Base-by-base conservation (phyloP, 1,284 basidiomycete genomes). In the Pseudozyma hubeiensis region DNA sequence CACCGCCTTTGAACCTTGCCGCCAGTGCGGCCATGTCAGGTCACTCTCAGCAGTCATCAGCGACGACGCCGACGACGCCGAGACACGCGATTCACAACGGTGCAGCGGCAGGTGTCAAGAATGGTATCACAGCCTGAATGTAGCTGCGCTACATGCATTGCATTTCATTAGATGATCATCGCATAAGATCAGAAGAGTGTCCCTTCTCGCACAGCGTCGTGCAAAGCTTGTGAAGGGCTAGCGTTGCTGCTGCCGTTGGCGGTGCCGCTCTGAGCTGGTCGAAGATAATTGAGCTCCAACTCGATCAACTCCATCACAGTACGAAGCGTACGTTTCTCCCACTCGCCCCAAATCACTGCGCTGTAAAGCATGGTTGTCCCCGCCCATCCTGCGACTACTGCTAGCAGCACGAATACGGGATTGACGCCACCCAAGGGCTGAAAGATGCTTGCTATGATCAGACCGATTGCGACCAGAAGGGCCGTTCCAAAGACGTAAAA, bases 291-390 rank as follows among this genome's bases (percentile, higher is more conserved):
- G 30, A 74, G 52, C 35, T 75, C 72, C 8, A 70, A 14, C 24
- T 82, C 67, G 51, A 81, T 75, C 44, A 53, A 51, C 46, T 78
- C 79, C 33, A 82, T 70, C 5, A 75, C 45, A 3, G 75, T 75
- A 0, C 77, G 61, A 1, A 81, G 50, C 3, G 78, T 62, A 78
- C 81, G 74, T 53, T 82, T 81, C 37, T 82, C 78, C 82, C 82
- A 84, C 37, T 84, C 81, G 14, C 76, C 76, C 79, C 81, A 81
- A 0, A 84, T 63, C 10, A 83, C 52, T 5, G 70, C 79, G 47
- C 69, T 76, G 69, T 84, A 84, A 16, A 84, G 62, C 53, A 80
- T 71, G 5, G 82, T 84, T 2, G 81, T 83, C 1, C 79, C 82
- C 2, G 63, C 77, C 79, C 80, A 82, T 0, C 68, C 70, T 1